These are phyloP conservation scores for Hemileccinum impolitum DNA, from an alignment of 768 basidiomycete species.

Conservation along the genomic window DNA sequence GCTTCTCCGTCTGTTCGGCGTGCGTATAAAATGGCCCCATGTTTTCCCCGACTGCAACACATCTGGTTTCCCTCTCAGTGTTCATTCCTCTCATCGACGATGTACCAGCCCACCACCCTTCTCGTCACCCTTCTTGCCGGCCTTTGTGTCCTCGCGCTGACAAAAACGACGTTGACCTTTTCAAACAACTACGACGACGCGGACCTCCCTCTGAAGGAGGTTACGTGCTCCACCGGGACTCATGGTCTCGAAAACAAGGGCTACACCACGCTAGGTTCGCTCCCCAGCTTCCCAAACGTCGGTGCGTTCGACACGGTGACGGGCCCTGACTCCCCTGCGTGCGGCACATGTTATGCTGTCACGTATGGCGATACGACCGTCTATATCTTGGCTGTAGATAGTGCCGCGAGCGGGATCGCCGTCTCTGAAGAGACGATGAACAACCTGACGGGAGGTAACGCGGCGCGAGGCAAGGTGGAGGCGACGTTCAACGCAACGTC, in stretches of 20 bases:
- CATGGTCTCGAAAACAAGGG: slow-evolving; percentile 35
- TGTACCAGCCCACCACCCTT: slow-evolving; percentile 22
- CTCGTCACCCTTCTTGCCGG: slow-evolving; percentile 11
- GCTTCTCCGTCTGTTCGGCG: too few species aligned
- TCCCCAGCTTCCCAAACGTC: slow-evolving; percentile 16
- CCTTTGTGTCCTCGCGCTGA: slow-evolving; percentile 20
- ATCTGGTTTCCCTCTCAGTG: not conserved
- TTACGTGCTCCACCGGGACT: slow-evolving; percentile 38
- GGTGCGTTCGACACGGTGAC: too few species aligned
- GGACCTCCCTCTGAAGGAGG: slow-evolving; percentile 22
- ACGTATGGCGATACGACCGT: too few species aligned
- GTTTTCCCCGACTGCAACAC: not conserved
- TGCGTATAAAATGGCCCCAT: not conserved
- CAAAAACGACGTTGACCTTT: slow-evolving; percentile 29
- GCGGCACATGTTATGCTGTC: too few species aligned
- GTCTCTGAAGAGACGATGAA: too few species aligned
- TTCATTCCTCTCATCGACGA: slow-evolving; percentile 11
- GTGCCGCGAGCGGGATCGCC: too few species aligned
- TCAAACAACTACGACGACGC: slow-evolving; percentile 33
- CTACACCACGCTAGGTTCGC: slow-evolving; percentile 36
- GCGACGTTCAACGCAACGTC: too few species aligned
- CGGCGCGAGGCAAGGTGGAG: too few species aligned
- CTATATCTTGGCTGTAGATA: too few species aligned
- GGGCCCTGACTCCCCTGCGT: too few species aligned
- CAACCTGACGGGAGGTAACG: too few species aligned